These are phyloP conservation scores for Friedmanniomyces endolithicus DNA, from an alignment of 495 filamentous ascomycete species.

Conservation along the genomic window DNA sequence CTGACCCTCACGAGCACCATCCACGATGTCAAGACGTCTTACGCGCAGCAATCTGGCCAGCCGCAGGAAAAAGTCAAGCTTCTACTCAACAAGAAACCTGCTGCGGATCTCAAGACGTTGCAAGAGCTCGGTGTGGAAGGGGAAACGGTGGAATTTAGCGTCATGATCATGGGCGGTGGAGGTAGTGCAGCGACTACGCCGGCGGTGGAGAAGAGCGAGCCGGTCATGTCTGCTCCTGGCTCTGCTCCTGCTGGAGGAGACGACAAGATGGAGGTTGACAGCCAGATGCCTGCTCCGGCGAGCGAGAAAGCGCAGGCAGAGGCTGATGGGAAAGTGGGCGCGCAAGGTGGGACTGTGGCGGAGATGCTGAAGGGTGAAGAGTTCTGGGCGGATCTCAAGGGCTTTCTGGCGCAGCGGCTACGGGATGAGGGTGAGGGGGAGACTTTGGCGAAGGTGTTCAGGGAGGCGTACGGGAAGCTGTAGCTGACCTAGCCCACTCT, in stretches of 20 bases:
- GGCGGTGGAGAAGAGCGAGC: conserved; percentile 24
- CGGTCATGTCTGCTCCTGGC: conserved; percentile 11
- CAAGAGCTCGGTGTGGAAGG: conserved; percentile 40
- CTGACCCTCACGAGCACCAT: conserved; percentile 55
- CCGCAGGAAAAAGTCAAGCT: conserved; percentile 63
- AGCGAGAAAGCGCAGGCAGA: conserved; percentile 19
- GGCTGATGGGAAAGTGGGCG: conserved; percentile 6
- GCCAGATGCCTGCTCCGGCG: conserved; percentile 13
- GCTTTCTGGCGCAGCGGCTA: conserved; percentile 64
- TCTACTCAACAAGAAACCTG: conserved; percentile 70
- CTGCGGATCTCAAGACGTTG: conserved; percentile 54
- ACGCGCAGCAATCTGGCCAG: conserved; percentile 34
- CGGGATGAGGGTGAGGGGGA: conserved; percentile 57
- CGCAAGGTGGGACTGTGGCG: background rate
- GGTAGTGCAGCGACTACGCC: conserved; percentile 11
- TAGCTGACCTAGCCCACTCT: background rate
- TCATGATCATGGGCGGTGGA: conserved; percentile 70
- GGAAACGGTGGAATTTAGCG: conserved; percentile 51
- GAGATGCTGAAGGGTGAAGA: conserved; percentile 53
- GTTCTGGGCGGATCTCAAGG: conserved; percentile 83
- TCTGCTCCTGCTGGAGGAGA: conserved; percentile 26
- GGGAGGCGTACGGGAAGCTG: conserved; percentile 46
- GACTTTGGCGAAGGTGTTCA: conserved; percentile 54
- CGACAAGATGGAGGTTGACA: conserved; percentile 20
- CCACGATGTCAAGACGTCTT: conserved; percentile 59